Evolutionary conservation across 164 flowering plant species (phyloP).

Genomic region (Vitis rotundifolia): DNA sequence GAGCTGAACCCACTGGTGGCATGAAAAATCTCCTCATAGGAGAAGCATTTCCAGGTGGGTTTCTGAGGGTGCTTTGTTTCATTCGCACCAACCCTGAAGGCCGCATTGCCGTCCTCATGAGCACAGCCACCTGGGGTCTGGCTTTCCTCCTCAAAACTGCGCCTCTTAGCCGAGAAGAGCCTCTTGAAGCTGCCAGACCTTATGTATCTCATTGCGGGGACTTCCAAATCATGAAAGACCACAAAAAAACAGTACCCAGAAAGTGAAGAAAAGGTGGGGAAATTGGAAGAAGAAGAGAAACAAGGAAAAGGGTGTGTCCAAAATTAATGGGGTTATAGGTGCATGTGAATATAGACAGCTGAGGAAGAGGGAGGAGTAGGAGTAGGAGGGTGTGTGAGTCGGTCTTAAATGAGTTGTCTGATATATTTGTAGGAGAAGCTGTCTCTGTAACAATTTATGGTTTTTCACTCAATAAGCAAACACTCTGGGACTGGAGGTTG

Average conservation of each 20-base stretch:
- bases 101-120: constrained; percentile 14
- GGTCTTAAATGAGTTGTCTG: no score
- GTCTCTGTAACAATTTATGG: no score
- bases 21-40: constrained; percentile 66
- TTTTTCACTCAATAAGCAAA: no score
- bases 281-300: no score
- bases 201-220: constrained; percentile 42
- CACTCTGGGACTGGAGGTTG: no score
- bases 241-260: background rate
- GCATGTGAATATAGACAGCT: no score
- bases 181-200: constrained; percentile 66
- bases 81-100: constrained; percentile 1
- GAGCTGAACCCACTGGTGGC: constrained; percentile 77
- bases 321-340: no score
- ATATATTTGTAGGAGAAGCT: no score
- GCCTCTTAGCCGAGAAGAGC: constrained; percentile 60
- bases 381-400: no score
- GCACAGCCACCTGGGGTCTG: constrained; percentile 1
- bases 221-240: constrained; percentile 5
- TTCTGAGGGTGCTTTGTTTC: constrained; percentile 28
- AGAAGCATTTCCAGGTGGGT: constrained; percentile 89
- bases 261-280: no score
- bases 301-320: no score
- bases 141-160: constrained; percentile 34
- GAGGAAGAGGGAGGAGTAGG: no score